phyloP scores from a whole-genome alignment of 2,329 filamentous ascomycete genomes.

The Colletotrichum sp. region DNA sequence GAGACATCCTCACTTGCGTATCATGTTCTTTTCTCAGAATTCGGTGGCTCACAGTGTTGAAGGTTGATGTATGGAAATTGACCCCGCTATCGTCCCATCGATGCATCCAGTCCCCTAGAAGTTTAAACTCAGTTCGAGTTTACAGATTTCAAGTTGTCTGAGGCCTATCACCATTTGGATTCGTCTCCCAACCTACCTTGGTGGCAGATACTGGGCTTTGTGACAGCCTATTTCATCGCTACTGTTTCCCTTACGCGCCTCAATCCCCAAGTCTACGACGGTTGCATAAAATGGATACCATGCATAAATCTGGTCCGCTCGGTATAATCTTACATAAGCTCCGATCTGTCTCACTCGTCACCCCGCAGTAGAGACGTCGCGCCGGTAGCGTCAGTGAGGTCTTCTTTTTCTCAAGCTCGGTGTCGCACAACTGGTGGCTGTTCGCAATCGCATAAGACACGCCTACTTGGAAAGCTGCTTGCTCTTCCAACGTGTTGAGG shows the following conservation, averaged over 20 bases:
- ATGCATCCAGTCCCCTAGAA: not conserved
- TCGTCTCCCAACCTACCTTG: not conserved
- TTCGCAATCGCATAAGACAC: not conserved
- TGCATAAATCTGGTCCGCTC: not conserved
- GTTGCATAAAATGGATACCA: not conserved
- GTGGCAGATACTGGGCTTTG: not conserved
- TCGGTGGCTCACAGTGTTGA: not conserved
- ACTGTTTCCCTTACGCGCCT: not conserved
- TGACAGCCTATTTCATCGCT: not conserved
- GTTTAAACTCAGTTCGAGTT: not conserved
- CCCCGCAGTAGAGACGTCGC: not conserved
- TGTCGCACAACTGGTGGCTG: not conserved
- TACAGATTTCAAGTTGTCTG: not conserved
- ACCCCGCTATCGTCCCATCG: not conserved
- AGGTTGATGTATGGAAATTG: not conserved
- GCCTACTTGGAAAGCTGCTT: not conserved
- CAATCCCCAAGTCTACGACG: not conserved
- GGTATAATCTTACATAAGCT: not conserved
- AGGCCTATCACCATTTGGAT: not conserved
- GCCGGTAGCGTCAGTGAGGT: not conserved
- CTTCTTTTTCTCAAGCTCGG: not conserved
- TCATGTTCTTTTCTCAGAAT: not conserved
- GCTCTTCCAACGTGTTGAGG: not conserved
- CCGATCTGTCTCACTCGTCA: not conserved
- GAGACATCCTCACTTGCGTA: not conserved